Evolutionary conservation across 345 rosid species (phyloP), one percentile per base, ranked within the genome.

Genomic region (Heritiera fomes): DNA sequence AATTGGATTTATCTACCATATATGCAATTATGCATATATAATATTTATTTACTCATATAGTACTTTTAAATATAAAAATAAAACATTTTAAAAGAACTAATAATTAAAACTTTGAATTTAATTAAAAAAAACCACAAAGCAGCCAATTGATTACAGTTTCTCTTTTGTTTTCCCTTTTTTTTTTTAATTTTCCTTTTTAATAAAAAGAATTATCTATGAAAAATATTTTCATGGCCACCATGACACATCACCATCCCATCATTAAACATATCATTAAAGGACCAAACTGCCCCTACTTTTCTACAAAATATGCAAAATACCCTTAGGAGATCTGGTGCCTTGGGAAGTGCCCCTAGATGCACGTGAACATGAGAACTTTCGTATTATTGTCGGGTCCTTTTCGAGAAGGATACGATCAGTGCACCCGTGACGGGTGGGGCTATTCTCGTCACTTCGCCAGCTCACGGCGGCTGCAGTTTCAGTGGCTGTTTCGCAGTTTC

Each of bases 391-490:
- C 84, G 71, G 81, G 83, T 79, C 82, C 76, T 77, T 81, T 83
- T 83, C 88, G 84, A 83, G 80, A 75, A 83, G 65, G 86, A 83
- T 76, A 41, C 64, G 58, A n/a, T 53, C 61, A 15, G 63, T 58
- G 81, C 79, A 66, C 83, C 88, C 82, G 88, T 83, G 88, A 83
- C 64, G 15, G 18, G 0, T 7, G 75, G 73, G 83, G 75, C 68
- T 70, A 59, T 71, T 76, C 58, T 70, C 10, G 87, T 81, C 23
- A 61, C 59, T 81, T 73, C 23, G 2, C 8, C 9, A 30, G 9
- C 64, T 81, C 84, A 61, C 23, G 60, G 58, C 79, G 79, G 82
- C 79, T 60, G n/a, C 0, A 2, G 10, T n/a, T 5, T 2, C 1
- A 4, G 50, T 82, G 84, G 73, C 20, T 15, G 11, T 75, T 47